These are phyloP conservation scores for Colletotrichum limetticola DNA, from an alignment of 2,329 filamentous ascomycete species.

Conservation along the genomic window DNA sequence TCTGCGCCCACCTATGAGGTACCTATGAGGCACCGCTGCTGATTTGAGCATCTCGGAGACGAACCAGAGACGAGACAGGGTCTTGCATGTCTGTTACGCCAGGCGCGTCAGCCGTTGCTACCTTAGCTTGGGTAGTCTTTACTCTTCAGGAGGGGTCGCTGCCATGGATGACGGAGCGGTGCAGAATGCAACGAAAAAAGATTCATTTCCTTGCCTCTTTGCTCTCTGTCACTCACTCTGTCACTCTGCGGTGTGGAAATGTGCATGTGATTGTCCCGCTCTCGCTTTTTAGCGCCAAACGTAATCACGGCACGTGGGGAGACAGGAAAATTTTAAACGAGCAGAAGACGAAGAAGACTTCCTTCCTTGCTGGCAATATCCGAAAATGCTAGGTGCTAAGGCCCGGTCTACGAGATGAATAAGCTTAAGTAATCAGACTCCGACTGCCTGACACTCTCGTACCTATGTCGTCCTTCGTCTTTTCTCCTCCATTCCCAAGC, in stretches of 20 bases:
- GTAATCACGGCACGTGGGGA: conserved; percentile 26
- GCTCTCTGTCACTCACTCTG: no score
- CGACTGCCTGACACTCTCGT: not conserved
- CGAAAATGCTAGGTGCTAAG: conserved; percentile 17
- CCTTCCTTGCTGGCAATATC: not conserved
- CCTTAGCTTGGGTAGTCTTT: not conserved
- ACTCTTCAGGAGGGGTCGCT: not conserved
- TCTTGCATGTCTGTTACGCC: conserved; percentile 10
- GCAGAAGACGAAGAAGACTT: not conserved
- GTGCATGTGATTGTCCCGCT: conserved; percentile 20
- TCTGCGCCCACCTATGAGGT: no score
- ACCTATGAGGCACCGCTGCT: not conserved
- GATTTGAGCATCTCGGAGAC: not conserved
- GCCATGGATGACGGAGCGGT: not conserved
- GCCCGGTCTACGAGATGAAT: not conserved
- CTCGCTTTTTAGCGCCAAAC: conserved; percentile 16
- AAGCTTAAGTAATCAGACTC: conserved; percentile 33
- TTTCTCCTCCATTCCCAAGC: no score
- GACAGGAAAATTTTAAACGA: not conserved
- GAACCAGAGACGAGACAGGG: not conserved
- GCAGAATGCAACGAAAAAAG: not conserved
- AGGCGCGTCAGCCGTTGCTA: conserved; percentile 17
- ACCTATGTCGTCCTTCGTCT: no score
- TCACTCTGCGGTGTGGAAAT: no score
- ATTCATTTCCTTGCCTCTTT: not conserved